Evolutionary conservation across 164 flowering plant genomes (phyloP).

Genomic region (Santalum album): DNA sequence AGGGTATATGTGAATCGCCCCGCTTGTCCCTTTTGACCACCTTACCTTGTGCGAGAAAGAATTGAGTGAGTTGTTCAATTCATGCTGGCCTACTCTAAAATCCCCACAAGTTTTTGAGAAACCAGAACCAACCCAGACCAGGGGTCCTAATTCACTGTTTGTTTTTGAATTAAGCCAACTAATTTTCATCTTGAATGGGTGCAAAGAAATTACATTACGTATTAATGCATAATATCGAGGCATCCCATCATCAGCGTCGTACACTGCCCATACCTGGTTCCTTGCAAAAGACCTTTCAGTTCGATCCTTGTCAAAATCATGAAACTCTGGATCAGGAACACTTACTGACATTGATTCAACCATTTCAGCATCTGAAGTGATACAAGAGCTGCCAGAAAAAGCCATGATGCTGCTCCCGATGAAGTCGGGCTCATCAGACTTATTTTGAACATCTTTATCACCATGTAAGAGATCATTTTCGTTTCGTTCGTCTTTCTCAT

Average conservation of each 20-base stretch:
- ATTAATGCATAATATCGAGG: constrained; percentile 70
- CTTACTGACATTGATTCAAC: constrained; percentile 27
- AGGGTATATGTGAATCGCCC: constrained; percentile 47
- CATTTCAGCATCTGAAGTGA: constrained; percentile 14
- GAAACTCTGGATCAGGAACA: constrained; percentile 70
- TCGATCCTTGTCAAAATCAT: constrained; percentile 61
- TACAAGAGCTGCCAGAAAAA: constrained; percentile 8
- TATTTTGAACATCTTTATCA: constrained; percentile 9
- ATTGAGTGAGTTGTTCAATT: constrained; percentile 36
- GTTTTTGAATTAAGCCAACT: constrained; percentile 67
- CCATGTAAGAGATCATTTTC: constrained; percentile 10
- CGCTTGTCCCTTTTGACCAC: constrained; percentile 46
- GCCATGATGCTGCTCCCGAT: constrained; percentile 1
- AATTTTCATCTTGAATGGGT: constrained; percentile 59
- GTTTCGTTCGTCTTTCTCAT: constrained; percentile 12
- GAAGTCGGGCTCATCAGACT: constrained; percentile 8
- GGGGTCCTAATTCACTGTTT: constrained; percentile 46
- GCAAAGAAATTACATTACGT: constrained; percentile 41
- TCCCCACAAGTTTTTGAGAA: constrained; percentile 70
- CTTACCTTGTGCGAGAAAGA: constrained; percentile 64
- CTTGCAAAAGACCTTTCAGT: constrained; percentile 49
- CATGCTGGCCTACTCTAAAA: constrained; percentile 49
- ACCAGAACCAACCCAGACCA: constrained; percentile 61
- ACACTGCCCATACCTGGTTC: constrained; percentile 75
- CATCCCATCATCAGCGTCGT: constrained; percentile 76